Evolutionary conservation across 257 asterid genomes (phyloP).

Genomic region (Nicotiana knightiana): DNA sequence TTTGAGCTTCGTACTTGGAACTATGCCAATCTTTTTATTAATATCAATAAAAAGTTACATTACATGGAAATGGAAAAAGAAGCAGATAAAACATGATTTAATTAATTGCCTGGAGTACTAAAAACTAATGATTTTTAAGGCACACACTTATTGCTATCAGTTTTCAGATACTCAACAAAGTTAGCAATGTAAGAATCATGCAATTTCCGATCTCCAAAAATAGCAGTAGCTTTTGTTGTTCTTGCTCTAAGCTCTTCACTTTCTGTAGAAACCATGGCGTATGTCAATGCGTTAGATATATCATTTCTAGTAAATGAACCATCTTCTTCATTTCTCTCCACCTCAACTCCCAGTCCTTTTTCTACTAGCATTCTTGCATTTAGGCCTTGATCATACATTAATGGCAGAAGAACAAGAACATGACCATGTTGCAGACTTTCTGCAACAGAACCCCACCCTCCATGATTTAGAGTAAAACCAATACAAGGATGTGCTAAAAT

Average conservation of each 20-base stretch:
- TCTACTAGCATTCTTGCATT: slow-evolving; percentile 29
- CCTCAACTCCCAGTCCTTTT: slow-evolving; percentile 30
- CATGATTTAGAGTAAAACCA: slow-evolving; percentile 29
- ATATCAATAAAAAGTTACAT: background rate
- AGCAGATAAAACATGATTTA: background rate
- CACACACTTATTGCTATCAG: background rate
- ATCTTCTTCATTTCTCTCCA: slow-evolving; percentile 24
- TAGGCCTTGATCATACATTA: slow-evolving; percentile 23
- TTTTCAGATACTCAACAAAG: slow-evolving; percentile 18
- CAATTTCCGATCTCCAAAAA: slow-evolving; percentile 19
- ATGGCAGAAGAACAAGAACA: slow-evolving; percentile 24
- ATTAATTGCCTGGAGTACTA: background rate
- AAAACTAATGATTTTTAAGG: no score
- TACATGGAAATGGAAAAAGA: background rate
- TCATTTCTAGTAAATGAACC: slow-evolving; percentile 25
- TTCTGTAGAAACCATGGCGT: slow-evolving; percentile 20
- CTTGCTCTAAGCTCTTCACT: slow-evolving; percentile 7
- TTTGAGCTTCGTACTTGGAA: no score
- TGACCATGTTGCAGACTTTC: slow-evolving; percentile 26
- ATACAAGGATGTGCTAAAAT: slow-evolving; percentile 28
- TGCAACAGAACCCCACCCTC: slow-evolving; percentile 33
- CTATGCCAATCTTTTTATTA: background rate
- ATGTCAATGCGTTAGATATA: slow-evolving; percentile 18
- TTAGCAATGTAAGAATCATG: slow-evolving; percentile 3
- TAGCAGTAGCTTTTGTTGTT: slow-evolving; percentile 11